These are phyloP conservation scores for Leucosporidium creatinivorum DNA, from an alignment of 768 basidiomycete species.

Conservation along the genomic window DNA sequence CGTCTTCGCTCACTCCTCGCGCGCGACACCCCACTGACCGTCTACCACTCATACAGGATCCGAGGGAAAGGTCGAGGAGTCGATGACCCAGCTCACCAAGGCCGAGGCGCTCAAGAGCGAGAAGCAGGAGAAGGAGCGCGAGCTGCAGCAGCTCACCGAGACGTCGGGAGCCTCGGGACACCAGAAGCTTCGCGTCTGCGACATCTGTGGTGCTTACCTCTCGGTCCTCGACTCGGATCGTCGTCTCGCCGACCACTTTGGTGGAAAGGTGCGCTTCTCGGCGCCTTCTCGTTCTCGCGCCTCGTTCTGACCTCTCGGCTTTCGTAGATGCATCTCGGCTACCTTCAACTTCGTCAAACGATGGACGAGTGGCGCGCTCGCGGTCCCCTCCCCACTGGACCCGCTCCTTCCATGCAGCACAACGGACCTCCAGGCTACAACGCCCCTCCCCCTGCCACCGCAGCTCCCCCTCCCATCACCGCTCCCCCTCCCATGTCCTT, in stretches of 20 bases:
- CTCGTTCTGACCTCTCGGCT: not conserved
- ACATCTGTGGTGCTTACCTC: conserved; percentile 98
- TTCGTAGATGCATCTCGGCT: conserved; percentile 90
- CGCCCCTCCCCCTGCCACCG: too few relatives aligned
- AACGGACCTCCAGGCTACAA: not conserved
- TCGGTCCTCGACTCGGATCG: conserved; percentile 97
- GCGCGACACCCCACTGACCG: conserved; percentile 6
- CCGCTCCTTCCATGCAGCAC: conserved; percentile 17
- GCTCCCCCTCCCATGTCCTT: conserved; percentile 26
- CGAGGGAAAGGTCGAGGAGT: conserved; percentile 98
- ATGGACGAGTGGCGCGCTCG: conserved; percentile 56
- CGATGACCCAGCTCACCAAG: conserved; percentile 93
- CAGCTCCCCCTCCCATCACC: too few relatives aligned
- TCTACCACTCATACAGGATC: conserved; percentile 55
- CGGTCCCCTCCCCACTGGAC: conserved; percentile 27
- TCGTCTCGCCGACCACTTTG: conserved; percentile 97
- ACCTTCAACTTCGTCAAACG: conserved; percentile 95
- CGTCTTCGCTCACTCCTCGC: conserved; percentile 32
- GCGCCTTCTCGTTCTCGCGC: conserved; percentile 17
- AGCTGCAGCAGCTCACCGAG: conserved; percentile 90
- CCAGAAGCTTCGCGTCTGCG: conserved; percentile 98
- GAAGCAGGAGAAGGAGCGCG: conserved; percentile 94
- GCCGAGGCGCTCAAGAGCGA: conserved; percentile 96
- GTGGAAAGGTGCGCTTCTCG: conserved; percentile 72
- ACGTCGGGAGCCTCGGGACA: conserved; percentile 99